A percentile compares a stretch with the other conserved stretches of the same genome.
Evolutionary conservation across 2,329 filamentous ascomycete species (phyloP).

Genomic region (Sclerotinia trifoliorum): DNA sequence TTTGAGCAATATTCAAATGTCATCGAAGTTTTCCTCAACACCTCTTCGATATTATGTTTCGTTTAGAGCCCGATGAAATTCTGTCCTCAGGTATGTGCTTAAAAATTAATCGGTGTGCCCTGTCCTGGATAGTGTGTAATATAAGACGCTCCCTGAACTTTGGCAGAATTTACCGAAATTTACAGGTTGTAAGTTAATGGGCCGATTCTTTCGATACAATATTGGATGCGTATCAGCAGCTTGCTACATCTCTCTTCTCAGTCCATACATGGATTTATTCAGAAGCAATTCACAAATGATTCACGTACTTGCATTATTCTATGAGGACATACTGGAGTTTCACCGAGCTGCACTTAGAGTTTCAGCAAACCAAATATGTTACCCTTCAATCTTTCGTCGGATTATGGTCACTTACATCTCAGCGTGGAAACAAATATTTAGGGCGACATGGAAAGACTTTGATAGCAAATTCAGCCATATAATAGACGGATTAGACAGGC

Average conservation of each 20-base stretch:
- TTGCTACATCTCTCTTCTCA: slow-evolving; percentile 43
- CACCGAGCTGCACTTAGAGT: slow-evolving; percentile 41
- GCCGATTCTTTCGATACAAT: slow-evolving; percentile 42
- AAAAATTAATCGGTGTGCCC: no score
- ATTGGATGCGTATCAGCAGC: slow-evolving; percentile 42
- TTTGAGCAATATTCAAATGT: slow-evolving; percentile 43
- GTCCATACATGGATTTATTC: slow-evolving; percentile 40
- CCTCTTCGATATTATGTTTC: slow-evolving; percentile 39
- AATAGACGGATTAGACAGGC: slow-evolving; percentile 35
- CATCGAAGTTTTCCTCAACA: slow-evolving; percentile 42
- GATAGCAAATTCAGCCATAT: slow-evolving; percentile 36
- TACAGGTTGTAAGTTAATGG: slow-evolving; percentile 39
- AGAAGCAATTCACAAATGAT: slow-evolving; percentile 37
- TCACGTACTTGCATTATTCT: slow-evolving; percentile 40
- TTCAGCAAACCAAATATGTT: slow-evolving; percentile 32
- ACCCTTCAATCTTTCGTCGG: slow-evolving; percentile 4
- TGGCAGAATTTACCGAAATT: neutral
- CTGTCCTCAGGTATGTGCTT: slow-evolving; percentile 35
- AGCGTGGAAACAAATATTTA: slow-evolving; percentile 40
- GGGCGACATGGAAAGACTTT: slow-evolving; percentile 41
- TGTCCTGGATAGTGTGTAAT: no score
- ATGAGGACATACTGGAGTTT: slow-evolving; percentile 44
- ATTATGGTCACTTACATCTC: neutral
- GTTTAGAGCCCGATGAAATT: slow-evolving; percentile 44
- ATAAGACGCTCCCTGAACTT: neutral